A percentile compares a stretch with the other conserved stretches of the same genome.
Conservation (phyloP, 2,329 filamentous ascomycete species). For the Scedosporium aurantiacum region DNA sequence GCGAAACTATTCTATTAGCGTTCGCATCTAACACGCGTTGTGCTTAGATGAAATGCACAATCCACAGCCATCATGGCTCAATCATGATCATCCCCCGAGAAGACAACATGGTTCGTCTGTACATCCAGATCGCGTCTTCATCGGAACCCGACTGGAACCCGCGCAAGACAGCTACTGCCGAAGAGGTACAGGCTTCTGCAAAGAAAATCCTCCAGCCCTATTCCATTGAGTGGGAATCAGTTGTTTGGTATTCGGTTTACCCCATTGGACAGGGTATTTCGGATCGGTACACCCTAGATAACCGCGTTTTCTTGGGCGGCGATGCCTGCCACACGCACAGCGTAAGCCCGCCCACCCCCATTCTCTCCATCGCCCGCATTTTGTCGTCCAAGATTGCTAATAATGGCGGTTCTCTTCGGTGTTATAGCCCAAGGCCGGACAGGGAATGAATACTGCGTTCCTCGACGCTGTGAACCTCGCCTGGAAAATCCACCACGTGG, state of each 20-base stretch:
- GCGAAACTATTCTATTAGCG: not conserved
- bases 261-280: slow-evolving; percentile 66
- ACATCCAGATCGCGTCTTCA: slow-evolving; percentile 56
- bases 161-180: slow-evolving; percentile 49
- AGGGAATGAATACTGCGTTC: slow-evolving; percentile 74
- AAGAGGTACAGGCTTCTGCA: slow-evolving; percentile 53
- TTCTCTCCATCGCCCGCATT: not conserved
- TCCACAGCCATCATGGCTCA: slow-evolving; percentile 62
- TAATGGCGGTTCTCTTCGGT: not conserved
- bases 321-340: slow-evolving; percentile 75
- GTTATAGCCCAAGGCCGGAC: slow-evolving; percentile 61
- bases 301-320: slow-evolving; percentile 63
- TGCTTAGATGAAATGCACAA: slow-evolving; percentile 57
- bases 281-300: slow-evolving; percentile 54
- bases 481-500: slow-evolving; percentile 92
- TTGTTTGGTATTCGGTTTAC: slow-evolving; percentile 69
- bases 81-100: slow-evolving; percentile 70
- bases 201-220: slow-evolving; percentile 57
- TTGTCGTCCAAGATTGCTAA: slow-evolving; percentile 15
- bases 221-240: slow-evolving; percentile 52
- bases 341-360: slow-evolving; percentile 30
- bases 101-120: slow-evolving; percentile 51
- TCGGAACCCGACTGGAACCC: slow-evolving; percentile 51
- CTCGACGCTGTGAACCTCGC: slow-evolving; percentile 79
- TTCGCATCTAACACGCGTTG: slow-evolving; percentile 29